Conservation (phyloP, 1,284 basidiomycete genomes). For the Xerocomus amazonicus region DNA sequence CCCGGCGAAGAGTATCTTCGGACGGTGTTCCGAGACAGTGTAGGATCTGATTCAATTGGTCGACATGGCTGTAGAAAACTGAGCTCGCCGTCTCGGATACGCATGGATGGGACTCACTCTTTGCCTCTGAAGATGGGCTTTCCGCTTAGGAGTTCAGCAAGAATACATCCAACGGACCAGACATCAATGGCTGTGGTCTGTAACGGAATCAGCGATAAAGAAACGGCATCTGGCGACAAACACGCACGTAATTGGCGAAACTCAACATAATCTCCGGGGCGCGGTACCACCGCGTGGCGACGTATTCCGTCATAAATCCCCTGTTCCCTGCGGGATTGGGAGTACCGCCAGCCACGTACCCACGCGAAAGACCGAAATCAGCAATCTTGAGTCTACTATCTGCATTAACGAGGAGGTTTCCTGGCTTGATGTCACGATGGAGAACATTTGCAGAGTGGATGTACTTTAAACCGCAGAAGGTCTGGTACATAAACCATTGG, state of each 20-base stretch:
- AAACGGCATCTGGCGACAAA: background rate
- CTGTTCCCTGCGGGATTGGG: constrained; percentile 74
- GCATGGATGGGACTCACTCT: constrained; percentile 59
- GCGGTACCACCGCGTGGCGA: constrained; percentile 96
- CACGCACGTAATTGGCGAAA: constrained; percentile 88
- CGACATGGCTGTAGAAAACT: constrained; percentile 71
- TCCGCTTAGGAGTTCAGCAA: constrained; percentile 94
- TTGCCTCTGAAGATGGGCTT: constrained; percentile 98
- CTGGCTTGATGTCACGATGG: constrained; percentile 97
- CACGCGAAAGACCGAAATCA: constrained; percentile 96
- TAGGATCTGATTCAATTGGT: constrained; percentile 98
- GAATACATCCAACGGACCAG: constrained; percentile 98
- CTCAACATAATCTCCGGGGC: constrained; percentile 99
- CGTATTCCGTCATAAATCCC: constrained; percentile 99
- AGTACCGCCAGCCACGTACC: constrained; percentile 79
- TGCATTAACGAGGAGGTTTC: constrained; percentile 94
- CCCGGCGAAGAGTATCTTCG: constrained; percentile 92
- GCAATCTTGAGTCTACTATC: constrained; percentile 99
- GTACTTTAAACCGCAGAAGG: constrained; percentile 96
- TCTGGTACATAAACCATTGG: constrained; percentile 98
- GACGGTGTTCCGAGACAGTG: constrained; percentile 97
- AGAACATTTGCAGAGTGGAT: constrained; percentile 99
- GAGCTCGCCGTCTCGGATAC: background rate
- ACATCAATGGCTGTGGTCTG: constrained; percentile 89
- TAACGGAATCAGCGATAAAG: constrained; percentile 7